Base-by-base conservation (phyloP, 2,329 filamentous ascomycete genomes). In the Beauveria sp. region DNA sequence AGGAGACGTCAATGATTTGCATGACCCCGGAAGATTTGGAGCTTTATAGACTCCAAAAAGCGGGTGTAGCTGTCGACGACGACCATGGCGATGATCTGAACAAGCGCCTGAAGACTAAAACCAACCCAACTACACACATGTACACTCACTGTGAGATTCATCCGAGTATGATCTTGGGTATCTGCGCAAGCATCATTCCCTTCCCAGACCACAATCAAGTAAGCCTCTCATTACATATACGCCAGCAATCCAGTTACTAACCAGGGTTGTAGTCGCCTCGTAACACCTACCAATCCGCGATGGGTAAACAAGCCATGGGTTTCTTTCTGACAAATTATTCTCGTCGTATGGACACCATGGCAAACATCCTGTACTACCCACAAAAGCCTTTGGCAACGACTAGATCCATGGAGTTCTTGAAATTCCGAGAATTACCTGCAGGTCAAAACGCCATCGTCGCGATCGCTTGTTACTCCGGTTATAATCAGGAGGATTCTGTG, bases 251-350 rank as follows among this genome's bases (percentile, higher is more conserved):
- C 55, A 46, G 28, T 22, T 9, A 30, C 46, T 34, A 14, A 46
- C 62, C 60, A 56, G 63, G 53, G 10, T 22, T 43, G 53, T 71
- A 96, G 84, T 97, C 93, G 64, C 94, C 94, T 66, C 89, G 94
- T 89, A 99, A 99, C 73, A 97, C 93, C 4, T 99, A 97, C 75
- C 93, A 97, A 77, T 97, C 93, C 69, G 94, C 94, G 72, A 99
- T 99, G 94, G 94, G 96, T 80, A 99, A 99, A 78, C 94, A 99
- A 84, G 94, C 94, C 64, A 99, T 99, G 96, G 94, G 96, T 71
- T 92, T 97, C 69, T 97, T 96, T 79, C 82, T 99, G 61, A 99
- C 96, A 14, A 99, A 99, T 73, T 99, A 96, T 75, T 88, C 91
- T 46, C 87, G 93, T 64, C 92, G 94, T 65, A 97, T 99, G 93